Evolutionary conservation across 2,329 filamentous ascomycete genomes (phyloP).

Genomic region (Neurospora sp.): DNA sequence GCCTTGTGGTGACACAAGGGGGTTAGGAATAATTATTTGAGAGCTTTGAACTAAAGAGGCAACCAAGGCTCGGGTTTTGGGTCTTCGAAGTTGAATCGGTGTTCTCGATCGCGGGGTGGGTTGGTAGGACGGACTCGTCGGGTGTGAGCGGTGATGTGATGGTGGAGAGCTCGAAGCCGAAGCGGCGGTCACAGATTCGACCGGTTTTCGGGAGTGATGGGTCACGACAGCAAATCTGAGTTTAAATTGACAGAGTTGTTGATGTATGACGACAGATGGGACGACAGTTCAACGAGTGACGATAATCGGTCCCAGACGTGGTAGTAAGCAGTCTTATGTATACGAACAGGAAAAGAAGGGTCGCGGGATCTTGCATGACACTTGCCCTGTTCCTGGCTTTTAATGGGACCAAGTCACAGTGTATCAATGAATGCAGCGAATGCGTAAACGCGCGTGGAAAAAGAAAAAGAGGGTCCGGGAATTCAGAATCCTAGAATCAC

Average conservation of each 20-base stretch:
- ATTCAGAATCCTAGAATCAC: not conserved
- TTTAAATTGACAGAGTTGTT: not conserved
- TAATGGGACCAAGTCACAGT: not conserved
- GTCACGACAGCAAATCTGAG: not conserved
- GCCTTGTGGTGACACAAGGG: not conserved
- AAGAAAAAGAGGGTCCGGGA: not conserved
- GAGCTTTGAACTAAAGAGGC: constrained; percentile 1
- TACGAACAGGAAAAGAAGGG: constrained; percentile 1
- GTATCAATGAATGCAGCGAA: not conserved
- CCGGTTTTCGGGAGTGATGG: not conserved
- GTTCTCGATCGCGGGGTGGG: not conserved
- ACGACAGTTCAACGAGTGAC: not conserved
- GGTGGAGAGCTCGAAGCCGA: not conserved
- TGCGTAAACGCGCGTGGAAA: not conserved
- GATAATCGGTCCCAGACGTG: not conserved
- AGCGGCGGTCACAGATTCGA: not conserved
- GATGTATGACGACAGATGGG: not conserved
- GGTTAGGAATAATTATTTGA: not conserved
- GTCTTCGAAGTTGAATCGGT: not conserved
- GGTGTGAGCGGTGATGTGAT: not conserved
- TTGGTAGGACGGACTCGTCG: not conserved
- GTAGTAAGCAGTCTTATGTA: not conserved
- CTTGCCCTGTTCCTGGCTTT: constrained; percentile 1
- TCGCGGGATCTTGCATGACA: constrained; percentile 2
- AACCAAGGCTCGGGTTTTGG: not conserved